phyloP scores from a whole-genome alignment of 2,329 filamentous ascomycete species.

The Stemphylium lycopersici region DNA sequence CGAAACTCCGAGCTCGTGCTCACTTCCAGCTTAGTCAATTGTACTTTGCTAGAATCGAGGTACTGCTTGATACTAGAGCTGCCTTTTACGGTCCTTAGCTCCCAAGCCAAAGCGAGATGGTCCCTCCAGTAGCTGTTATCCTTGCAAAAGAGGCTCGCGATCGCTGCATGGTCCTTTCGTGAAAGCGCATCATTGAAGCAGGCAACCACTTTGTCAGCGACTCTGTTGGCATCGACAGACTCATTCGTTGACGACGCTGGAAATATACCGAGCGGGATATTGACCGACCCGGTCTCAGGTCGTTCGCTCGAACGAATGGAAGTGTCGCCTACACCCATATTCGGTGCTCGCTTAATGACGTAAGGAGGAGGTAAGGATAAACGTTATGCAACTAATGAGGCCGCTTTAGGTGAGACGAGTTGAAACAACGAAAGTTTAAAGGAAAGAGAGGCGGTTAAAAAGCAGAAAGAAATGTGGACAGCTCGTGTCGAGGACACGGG shows the following conservation, averaged over 20 bases:
- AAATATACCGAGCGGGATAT: slow-evolving; percentile 57
- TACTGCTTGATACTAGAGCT: slow-evolving; percentile 52
- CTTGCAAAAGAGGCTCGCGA: slow-evolving; percentile 54
- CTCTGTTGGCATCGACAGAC: slow-evolving; percentile 45
- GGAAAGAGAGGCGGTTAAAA: not conserved
- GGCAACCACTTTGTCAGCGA: slow-evolving; percentile 49
- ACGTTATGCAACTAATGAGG: not conserved
- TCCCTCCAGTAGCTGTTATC: slow-evolving; percentile 65
- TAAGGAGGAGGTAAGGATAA: not conserved
- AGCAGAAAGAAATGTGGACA: not conserved
- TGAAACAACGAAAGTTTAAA: not conserved
- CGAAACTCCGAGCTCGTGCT: slow-evolving; percentile 28
- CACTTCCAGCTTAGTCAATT: slow-evolving; percentile 39
- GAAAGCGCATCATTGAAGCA: slow-evolving; percentile 52
- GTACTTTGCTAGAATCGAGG: slow-evolving; percentile 41
- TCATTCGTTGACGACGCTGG: slow-evolving; percentile 40
- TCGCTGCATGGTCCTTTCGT: slow-evolving; percentile 40
- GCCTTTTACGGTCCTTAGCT: slow-evolving; percentile 59
- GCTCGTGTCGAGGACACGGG: not conserved
- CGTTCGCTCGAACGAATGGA: slow-evolving; percentile 51
- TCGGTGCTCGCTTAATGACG: not conserved
- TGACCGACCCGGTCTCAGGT: slow-evolving; percentile 61
- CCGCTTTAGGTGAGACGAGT: not conserved
- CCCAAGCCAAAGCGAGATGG: slow-evolving; percentile 62
- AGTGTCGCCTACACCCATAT: slow-evolving; percentile 32